Evolutionary conservation across 495 filamentous ascomycete species (phyloP).

Genomic region (Diplogelasinospora grovesii): DNA sequence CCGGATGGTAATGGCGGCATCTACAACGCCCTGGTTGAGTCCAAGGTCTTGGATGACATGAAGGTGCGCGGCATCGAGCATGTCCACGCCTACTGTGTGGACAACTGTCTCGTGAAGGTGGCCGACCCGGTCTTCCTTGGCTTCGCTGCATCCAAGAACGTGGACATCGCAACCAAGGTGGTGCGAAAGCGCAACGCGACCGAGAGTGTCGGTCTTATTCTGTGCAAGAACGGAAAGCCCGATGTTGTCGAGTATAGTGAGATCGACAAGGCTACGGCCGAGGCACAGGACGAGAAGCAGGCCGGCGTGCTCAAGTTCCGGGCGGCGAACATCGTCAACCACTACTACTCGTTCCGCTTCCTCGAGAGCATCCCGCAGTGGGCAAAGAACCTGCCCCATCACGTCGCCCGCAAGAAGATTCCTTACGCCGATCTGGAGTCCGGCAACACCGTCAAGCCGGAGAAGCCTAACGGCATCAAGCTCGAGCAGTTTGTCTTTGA

Average conservation of each 20-base stretch:
- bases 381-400: slow-evolving; percentile 81
- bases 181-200: slow-evolving; percentile 96
- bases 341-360: slow-evolving; percentile 97
- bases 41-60: slow-evolving; percentile 84
- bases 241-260: slow-evolving; percentile 99
- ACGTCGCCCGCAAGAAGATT: slow-evolving; percentile 98
- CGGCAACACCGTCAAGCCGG: slow-evolving; percentile 76
- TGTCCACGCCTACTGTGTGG: slow-evolving; percentile 95
- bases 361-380: slow-evolving; percentile 83
- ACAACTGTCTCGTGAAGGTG: slow-evolving; percentile 98
- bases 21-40: slow-evolving; percentile 82
- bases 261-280: slow-evolving; percentile 79
- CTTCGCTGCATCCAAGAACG: slow-evolving; percentile 79
- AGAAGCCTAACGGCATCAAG: slow-evolving; percentile 96
- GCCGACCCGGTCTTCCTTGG: slow-evolving; percentile 95
- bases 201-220: slow-evolving; percentile 91
- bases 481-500: slow-evolving; percentile 99
- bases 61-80: slow-evolving; percentile 82
- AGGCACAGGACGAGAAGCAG: slow-evolving; percentile 82
- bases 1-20: slow-evolving; percentile 98
- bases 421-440: slow-evolving; percentile 69
- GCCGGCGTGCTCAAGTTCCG: slow-evolving; percentile 84
- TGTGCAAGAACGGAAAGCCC: slow-evolving; percentile 90
- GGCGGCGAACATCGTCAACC: slow-evolving; percentile 98
- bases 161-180: slow-evolving; percentile 97